Evolutionary conservation across 163 green algal species (phyloP).

Genomic region (Scenedesmus sp.): DNA sequence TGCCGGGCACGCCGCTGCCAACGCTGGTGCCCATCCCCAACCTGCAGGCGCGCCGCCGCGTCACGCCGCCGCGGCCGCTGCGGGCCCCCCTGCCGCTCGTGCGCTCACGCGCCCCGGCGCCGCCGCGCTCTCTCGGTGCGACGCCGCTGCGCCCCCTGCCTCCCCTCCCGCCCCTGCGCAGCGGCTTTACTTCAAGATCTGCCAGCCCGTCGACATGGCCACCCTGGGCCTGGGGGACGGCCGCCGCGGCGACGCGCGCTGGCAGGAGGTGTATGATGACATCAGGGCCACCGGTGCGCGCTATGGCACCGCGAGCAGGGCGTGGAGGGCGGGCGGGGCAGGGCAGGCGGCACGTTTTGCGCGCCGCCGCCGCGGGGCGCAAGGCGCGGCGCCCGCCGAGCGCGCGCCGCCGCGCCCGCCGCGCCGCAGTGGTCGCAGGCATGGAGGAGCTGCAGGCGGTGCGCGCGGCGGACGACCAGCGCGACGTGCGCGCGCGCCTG

Average conservation of each 20-base stretch:
- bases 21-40: conserved; percentile 71
- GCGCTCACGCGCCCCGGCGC: no score
- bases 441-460: conserved; percentile 63
- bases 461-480: conserved; percentile 54
- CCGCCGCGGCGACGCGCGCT: conserved; percentile 36
- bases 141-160: no score
- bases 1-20: conserved; percentile 61
- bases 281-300: conserved; percentile 42
- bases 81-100: no score
- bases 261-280: conserved; percentile 57
- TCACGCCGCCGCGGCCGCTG: no score
- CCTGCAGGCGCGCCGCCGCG: no score
- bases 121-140: no score
- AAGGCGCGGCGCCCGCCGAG: no score
- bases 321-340: background rate
- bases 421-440: conserved; percentile 32
- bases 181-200: conserved; percentile 81
- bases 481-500: conserved; percentile 47
- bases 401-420: background rate
- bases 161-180: no score
- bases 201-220: conserved; percentile 61
- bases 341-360: background rate
- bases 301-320: background rate
- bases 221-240: conserved; percentile 52
- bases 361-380: background rate